These are phyloP conservation scores for Vanrija sp. DNA, from an alignment of 1,284 basidiomycete genomes.

Conservation along the genomic window DNA sequence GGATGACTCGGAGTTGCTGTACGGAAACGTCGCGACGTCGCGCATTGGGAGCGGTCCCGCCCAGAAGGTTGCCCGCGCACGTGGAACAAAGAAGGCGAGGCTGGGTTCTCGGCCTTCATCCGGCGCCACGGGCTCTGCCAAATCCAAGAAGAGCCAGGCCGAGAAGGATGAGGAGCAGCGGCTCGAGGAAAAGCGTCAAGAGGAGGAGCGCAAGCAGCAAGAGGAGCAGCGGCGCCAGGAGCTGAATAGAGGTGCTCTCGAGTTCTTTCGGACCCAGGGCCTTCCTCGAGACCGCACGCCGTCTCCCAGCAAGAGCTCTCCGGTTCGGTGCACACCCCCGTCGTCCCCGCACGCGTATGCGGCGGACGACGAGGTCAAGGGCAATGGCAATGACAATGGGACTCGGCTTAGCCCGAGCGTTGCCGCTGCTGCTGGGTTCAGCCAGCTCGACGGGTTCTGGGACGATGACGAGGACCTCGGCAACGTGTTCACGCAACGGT, in stretches of 20 bases:
- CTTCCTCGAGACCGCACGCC: constrained; percentile 14
- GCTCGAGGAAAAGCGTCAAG: constrained; percentile 6
- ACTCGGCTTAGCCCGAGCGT: constrained; percentile 26
- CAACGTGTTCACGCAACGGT: background rate
- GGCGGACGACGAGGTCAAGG: background rate
- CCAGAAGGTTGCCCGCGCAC: background rate
- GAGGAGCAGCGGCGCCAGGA: constrained; percentile 11
- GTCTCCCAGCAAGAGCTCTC: background rate
- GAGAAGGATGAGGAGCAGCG: background rate
- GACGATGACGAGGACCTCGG: constrained; percentile 25
- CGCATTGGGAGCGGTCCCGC: background rate
- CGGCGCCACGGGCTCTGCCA: background rate
- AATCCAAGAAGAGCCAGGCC: background rate
- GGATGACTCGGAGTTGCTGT: constrained; percentile 12
- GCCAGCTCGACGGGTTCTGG: constrained; percentile 41
- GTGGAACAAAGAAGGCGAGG: constrained; percentile 4
- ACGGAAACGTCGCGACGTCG: background rate
- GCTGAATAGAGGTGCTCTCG: constrained; percentile 23
- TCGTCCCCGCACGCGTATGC: background rate
- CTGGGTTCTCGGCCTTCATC: background rate
- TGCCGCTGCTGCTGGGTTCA: constrained; percentile 41
- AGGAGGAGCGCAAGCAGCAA: background rate
- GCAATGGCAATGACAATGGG: background rate
- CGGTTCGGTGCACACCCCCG: background rate
- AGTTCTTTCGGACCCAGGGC: constrained; percentile 37